These are phyloP conservation scores for Aureobasidium sp. DNA, from an alignment of 2,329 filamentous ascomycete genomes.

Conservation along the genomic window DNA sequence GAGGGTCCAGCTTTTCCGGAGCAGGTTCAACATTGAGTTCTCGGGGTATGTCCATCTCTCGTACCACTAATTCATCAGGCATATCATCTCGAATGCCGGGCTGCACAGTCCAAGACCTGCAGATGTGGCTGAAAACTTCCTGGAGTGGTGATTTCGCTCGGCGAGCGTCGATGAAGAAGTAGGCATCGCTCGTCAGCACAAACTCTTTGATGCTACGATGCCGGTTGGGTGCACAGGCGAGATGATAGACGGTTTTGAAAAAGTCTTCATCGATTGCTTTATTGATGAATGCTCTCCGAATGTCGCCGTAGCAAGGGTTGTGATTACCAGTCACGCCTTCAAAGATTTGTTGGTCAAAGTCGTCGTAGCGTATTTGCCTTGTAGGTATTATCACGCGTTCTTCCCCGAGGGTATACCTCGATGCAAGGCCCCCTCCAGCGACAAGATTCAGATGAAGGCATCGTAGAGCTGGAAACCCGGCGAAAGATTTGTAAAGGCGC, in stretches of 20 bases:
- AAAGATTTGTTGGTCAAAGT: neutral
- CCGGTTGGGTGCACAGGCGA: neutral
- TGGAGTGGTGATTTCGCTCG: no score
- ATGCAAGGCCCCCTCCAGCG: no score
- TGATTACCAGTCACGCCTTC: neutral
- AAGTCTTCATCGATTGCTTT: neutral
- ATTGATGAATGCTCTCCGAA: neutral
- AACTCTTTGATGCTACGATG: neutral
- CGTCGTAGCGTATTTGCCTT: neutral
- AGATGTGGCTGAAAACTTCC: neutral
- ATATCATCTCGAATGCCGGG: neutral
- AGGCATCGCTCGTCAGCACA: neutral
- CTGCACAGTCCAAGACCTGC: neutral
- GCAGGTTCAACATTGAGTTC: no score
- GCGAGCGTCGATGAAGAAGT: neutral
- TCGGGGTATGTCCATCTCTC: neutral
- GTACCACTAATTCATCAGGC: neutral
- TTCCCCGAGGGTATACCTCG: neutral
- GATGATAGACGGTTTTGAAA: neutral
- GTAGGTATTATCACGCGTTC: no score
- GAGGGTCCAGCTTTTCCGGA: neutral
- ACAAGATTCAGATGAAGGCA: neutral
- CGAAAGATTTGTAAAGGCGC: neutral
- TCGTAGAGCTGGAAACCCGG: neutral
- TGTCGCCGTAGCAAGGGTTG: neutral